A percentile compares a stretch with the other conserved stretches of the same genome.
Evolutionary conservation across 331 rosid species (phyloP).

Genomic region (Rhamnella rubrinervis): DNA sequence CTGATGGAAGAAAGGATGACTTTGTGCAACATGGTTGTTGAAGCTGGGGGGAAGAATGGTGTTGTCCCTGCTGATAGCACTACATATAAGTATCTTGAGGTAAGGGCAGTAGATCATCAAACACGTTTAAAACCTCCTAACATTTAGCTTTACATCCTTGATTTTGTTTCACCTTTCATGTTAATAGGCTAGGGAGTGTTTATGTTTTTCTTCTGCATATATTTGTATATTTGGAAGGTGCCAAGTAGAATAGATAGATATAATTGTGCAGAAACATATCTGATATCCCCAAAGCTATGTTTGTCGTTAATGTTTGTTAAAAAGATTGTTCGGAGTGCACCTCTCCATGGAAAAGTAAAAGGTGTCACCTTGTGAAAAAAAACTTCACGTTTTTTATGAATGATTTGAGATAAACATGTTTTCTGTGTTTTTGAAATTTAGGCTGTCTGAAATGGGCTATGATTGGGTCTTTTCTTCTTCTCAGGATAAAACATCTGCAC

Average conservation of each 20-base stretch:
- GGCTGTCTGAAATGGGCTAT: conserved; percentile 7
- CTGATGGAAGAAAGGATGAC: conserved; percentile 99
- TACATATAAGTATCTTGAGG: conserved; percentile 94
- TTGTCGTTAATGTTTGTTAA: neutral
- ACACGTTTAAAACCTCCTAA: neutral
- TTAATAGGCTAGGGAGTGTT: too few relatives aligned
- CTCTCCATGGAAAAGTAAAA: neutral
- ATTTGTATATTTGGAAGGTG: too few relatives aligned
- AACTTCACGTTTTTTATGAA: neutral
- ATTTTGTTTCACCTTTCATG: too few relatives aligned
- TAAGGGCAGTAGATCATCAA: conserved; percentile 34
- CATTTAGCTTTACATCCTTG: too few relatives aligned
- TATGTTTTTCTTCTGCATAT: too few relatives aligned
- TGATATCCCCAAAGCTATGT: neutral
- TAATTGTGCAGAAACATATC: neutral
- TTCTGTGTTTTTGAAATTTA: conserved; percentile 4
- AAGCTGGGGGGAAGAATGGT: conserved; percentile 99
- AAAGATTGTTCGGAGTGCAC: neutral
- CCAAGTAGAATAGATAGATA: too few relatives aligned
- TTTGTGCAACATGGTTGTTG: conserved; percentile 95
- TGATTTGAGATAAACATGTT: neutral
- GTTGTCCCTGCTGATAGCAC: conserved; percentile 86
- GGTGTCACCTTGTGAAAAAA: neutral
- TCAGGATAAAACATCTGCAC: conserved; percentile 71
- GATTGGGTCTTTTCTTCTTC: conserved; percentile 23